A percentile compares a stretch with the other conserved stretches of the same genome.
Conservation (phyloP, 352 stramenopile genomes). For the Halophytophthora batemanensis region DNA sequence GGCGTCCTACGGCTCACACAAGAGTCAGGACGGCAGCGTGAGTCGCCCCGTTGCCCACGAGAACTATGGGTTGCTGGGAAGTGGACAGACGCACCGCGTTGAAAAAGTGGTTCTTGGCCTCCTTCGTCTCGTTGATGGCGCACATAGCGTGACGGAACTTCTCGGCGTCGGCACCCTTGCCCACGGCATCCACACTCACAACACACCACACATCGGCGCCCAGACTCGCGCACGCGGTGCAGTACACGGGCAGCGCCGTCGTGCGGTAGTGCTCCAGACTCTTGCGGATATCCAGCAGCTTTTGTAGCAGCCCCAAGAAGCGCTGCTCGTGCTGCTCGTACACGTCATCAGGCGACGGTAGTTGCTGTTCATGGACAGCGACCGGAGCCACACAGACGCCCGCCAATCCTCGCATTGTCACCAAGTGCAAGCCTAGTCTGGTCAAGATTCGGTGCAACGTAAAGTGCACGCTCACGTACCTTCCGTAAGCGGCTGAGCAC, state of each 20-base stretch:
- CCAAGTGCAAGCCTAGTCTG: not conserved
- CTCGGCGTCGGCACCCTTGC: slow-evolving; percentile 58
- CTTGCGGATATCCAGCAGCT: slow-evolving; percentile 69
- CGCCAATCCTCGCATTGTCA: not conserved
- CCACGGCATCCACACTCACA: slow-evolving; percentile 59
- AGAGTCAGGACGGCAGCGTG: too few species aligned
- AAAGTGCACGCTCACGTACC: slow-evolving; percentile 14
- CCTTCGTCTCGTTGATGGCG: slow-evolving; percentile 72
- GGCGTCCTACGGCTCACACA: slow-evolving; percentile 35
- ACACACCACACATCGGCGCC: slow-evolving; percentile 75
- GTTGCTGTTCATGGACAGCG: slow-evolving; percentile 24
- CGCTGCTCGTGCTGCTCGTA: slow-evolving; percentile 74
- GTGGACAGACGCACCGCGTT: slow-evolving; percentile 39
- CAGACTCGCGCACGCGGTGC: slow-evolving; percentile 53
- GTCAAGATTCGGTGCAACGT: too few species aligned
- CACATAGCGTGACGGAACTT: slow-evolving; percentile 76
- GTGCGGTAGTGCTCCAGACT: slow-evolving; percentile 67
- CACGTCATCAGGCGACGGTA: slow-evolving; percentile 48
- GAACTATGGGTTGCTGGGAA: not conserved
- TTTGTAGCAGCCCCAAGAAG: slow-evolving; percentile 62
- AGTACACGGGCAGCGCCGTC: slow-evolving; percentile 58
- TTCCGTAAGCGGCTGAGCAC: slow-evolving; percentile 53
- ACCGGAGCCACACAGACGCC: not conserved
- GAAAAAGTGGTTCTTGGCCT: slow-evolving; percentile 73
- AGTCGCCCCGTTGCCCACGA: not conserved